Percentiles rank a stretch among this genome's conserved stretches.
Conservation (phyloP, 2,329 filamentous ascomycete species). For the Pezicula radicicola region DNA sequence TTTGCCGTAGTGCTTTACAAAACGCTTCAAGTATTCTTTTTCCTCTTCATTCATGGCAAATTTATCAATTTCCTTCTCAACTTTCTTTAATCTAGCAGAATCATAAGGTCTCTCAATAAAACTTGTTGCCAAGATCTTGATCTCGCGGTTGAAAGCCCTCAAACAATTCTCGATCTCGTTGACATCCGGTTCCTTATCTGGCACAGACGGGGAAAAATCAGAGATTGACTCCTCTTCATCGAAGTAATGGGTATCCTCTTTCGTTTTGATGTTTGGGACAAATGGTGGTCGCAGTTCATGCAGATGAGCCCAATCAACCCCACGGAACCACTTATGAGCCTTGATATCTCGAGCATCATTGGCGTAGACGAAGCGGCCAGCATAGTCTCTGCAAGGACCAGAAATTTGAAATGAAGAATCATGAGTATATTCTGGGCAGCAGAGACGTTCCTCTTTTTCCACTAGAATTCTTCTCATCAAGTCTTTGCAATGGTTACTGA, state of each 20-base stretch:
- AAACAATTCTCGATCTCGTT: slow-evolving; percentile 27
- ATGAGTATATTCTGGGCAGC: slow-evolving; percentile 71
- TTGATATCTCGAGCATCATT: slow-evolving; percentile 91
- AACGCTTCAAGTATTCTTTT: slow-evolving; percentile 29
- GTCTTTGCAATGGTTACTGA: slow-evolving; percentile 72
- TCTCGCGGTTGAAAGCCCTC: slow-evolving; percentile 28
- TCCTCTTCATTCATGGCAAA: slow-evolving; percentile 27
- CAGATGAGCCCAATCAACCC: slow-evolving; percentile 73
- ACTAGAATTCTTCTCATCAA: slow-evolving; percentile 71
- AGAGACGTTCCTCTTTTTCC: slow-evolving; percentile 73
- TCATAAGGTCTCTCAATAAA: slow-evolving; percentile 29
- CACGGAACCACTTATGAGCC: slow-evolving; percentile 78
- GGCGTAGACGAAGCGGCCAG: slow-evolving; percentile 68
- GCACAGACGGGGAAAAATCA: slow-evolving; percentile 51
- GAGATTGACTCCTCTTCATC: slow-evolving; percentile 75
- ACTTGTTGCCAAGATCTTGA: slow-evolving; percentile 25
- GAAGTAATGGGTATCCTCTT: slow-evolving; percentile 85
- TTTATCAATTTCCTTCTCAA: slow-evolving; percentile 29
- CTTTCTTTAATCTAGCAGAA: slow-evolving; percentile 22
- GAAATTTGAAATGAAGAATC: slow-evolving; percentile 38
- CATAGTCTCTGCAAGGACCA: slow-evolving; percentile 31
- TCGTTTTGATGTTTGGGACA: slow-evolving; percentile 65
- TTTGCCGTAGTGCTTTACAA: slow-evolving; percentile 28
- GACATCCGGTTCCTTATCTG: slow-evolving; percentile 9
- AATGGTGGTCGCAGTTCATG: slow-evolving; percentile 74